Percentiles rank a stretch among this genome's conserved stretches.
Evolutionary conservation across 306 rosid genomes (phyloP).

Genomic region (Arachis stenosperma): DNA sequence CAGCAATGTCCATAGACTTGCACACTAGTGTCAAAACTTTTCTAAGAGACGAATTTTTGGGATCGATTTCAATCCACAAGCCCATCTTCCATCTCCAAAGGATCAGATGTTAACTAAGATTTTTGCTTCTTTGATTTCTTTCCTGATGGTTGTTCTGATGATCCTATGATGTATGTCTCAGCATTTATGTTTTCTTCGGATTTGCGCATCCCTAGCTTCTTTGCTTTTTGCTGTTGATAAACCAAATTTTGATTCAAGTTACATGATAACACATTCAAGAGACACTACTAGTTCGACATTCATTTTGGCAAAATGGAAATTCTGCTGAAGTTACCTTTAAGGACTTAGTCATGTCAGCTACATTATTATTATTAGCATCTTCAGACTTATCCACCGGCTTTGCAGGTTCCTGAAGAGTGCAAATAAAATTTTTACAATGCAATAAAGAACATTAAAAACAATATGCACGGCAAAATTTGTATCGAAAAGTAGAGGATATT

Average conservation of each 20-base stretch:
- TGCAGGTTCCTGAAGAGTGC: constrained; percentile 62
- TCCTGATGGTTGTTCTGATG: constrained; percentile 51
- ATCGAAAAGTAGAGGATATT: not conserved
- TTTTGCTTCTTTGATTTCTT: constrained; percentile 65
- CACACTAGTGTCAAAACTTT: constrained; percentile 27
- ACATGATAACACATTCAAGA: constrained; percentile 20
- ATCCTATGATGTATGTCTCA: constrained; percentile 59
- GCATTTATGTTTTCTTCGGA: constrained; percentile 60
- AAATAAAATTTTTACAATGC: constrained; percentile 19
- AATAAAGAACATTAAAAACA: constrained; percentile 16
- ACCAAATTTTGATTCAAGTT: constrained; percentile 17
- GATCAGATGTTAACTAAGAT: constrained; percentile 27
- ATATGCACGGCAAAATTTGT: not conserved
- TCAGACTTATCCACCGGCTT: constrained; percentile 48
- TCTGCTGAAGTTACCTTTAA: constrained; percentile 61
- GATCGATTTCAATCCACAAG: constrained; percentile 28
- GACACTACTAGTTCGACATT: not conserved
- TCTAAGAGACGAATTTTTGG: constrained; percentile 9
- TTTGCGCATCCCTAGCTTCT: constrained; percentile 66
- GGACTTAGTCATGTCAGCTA: constrained; percentile 59
- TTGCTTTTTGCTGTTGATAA: constrained; percentile 62
- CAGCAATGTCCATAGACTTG: not conserved
- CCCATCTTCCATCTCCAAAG: constrained; percentile 17
- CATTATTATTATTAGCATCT: constrained; percentile 52
- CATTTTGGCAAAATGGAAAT: constrained; percentile 3